Base-by-base conservation (phyloP, 106 monocot genomes). In the Dioscorea alata region DNA sequence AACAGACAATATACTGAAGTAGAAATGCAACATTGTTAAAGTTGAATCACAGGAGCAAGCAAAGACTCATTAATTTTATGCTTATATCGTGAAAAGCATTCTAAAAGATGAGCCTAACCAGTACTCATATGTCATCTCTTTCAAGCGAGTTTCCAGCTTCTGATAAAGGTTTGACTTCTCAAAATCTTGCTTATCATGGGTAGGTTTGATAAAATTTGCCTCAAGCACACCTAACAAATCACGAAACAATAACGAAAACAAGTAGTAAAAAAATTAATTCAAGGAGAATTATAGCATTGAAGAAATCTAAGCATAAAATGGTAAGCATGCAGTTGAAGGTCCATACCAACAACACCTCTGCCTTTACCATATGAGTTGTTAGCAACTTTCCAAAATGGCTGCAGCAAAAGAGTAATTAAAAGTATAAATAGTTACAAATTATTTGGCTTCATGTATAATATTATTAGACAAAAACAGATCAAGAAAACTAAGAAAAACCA, bases 171-270 rank as follows among this genome's bases (percentile, higher is more conserved):
- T 65, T 48, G 92, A 85, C 76, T 70, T 85, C 66, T 92, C 92
- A 76, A 92, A 92, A 78, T 83, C 88, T 61, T 92, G 92, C 73
- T 92, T 92, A 66, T 92, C 80, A 75, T 92, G 92, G 48, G 92
- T 88, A 52, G 92, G 92, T 60, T 85, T 83, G 28, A 92, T 71
- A 59, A 83, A 85, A 48, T 88, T 85, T 51, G 83, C 83, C 68
- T 92, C 88, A 49, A 92, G 67, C 20, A 92, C 85, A 50, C 92
- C 92, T 92, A 60, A 17, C 56, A 77, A 48, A 66, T 56, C 52
- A 31, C 35, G 12, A 24, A 58, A 50, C 18, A 57, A 35, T 17
- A 8, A 10, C 2, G 34, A 0, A 13, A 18, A 33, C 18, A 17
- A 33, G 16, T 33, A 2, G 13, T n/a, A 64, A 8, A 34, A 16